Evolutionary conservation across 2,329 filamentous ascomycete species (phyloP).

Genomic region (Monilinia fructicola): DNA sequence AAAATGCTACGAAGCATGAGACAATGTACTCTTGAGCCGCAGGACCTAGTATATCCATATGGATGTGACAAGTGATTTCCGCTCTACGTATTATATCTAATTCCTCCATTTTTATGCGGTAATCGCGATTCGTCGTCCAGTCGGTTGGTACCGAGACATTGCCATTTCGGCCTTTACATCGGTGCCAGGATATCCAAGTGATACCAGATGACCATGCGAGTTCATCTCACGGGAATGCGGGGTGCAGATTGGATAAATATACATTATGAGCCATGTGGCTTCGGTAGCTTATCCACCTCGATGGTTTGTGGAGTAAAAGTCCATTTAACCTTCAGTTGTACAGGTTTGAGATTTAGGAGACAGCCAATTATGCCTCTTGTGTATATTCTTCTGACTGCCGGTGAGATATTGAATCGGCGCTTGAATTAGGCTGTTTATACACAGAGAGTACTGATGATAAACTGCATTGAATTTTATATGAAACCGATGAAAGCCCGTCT

Average conservation of each 20-base stretch:
- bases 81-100: neutral
- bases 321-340: neutral
- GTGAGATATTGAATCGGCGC: neutral
- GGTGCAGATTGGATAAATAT: slow-evolving; percentile 19
- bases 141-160: slow-evolving; percentile 17
- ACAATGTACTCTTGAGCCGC: neutral
- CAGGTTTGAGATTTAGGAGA: slow-evolving; percentile 1
- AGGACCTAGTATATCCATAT: neutral
- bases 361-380: neutral
- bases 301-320: slow-evolving; percentile 12
- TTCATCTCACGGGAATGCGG: slow-evolving; percentile 18
- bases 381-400: neutral
- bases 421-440: neutral
- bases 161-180: slow-evolving; percentile 21
- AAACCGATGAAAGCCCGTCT: slow-evolving; percentile 20
- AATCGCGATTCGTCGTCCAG: neutral
- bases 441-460: neutral
- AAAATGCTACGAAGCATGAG: neutral
- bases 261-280: slow-evolving; percentile 19
- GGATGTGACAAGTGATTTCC: neutral
- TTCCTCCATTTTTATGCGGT: neutral
- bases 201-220: slow-evolving; percentile 22
- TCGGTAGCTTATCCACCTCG: slow-evolving; percentile 7
- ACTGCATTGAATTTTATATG: slow-evolving; percentile 6
- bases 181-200: slow-evolving; percentile 17